phyloP scores from a whole-genome alignment of 352 stramenopile genomes.

The Globisporangium perplexum region DNA sequence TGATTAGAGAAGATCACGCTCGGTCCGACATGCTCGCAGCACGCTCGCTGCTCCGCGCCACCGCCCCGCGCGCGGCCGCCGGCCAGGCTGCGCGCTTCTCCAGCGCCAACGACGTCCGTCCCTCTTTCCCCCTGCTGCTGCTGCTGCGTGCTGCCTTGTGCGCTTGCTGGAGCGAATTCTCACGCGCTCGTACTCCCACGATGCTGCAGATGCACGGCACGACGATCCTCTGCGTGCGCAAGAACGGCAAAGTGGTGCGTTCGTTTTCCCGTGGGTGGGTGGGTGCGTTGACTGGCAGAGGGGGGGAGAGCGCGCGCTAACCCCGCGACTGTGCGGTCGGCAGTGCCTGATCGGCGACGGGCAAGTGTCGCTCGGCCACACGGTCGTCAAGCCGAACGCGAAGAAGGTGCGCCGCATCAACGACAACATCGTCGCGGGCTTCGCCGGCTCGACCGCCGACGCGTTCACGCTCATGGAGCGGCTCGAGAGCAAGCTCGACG shows the following conservation, averaged over 20 bases:
- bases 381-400: slow-evolving; percentile 97
- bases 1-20: slow-evolving; percentile 10
- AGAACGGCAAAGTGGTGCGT: slow-evolving; percentile 95
- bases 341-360: slow-evolving; percentile 96
- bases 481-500: slow-evolving; percentile 97
- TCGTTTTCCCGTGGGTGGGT: no score
- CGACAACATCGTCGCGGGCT: slow-evolving; percentile 94
- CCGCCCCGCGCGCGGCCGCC: slow-evolving; percentile 8
- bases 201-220: slow-evolving; percentile 88
- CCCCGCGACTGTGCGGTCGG: neutral
- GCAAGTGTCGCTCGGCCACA: slow-evolving; percentile 95
- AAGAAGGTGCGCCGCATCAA: slow-evolving; percentile 97
- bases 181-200: neutral
- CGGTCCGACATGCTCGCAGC: slow-evolving; percentile 41
- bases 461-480: slow-evolving; percentile 98
- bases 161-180: no score
- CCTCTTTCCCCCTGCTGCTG: neutral
- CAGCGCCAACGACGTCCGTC: slow-evolving; percentile 39
- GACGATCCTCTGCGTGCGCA: slow-evolving; percentile 98
- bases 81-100: slow-evolving; percentile 39
- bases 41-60: slow-evolving; percentile 50
- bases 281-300: no score
- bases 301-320: no score
- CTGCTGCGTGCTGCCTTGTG: no score
- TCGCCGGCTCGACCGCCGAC: slow-evolving; percentile 96